phyloP scores from a whole-genome alignment of 352 stramenopile genomes.

The Saprolegnia parasitica region DNA sequence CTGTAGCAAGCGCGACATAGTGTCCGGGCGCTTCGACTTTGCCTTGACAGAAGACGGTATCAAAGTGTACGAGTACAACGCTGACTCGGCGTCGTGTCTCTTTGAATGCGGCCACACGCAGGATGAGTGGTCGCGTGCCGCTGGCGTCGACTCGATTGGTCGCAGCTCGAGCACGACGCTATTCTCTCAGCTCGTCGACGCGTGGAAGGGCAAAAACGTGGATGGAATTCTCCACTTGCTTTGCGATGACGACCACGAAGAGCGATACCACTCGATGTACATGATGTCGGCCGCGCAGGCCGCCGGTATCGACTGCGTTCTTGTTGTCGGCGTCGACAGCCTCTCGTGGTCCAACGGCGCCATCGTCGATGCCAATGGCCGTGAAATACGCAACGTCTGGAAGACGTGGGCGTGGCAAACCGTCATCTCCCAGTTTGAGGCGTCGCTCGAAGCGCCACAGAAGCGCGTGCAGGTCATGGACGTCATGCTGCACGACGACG shows the following conservation, averaged over 20 bases:
- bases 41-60: conserved; percentile 25
- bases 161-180: conserved; percentile 23
- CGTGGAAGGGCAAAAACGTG: conserved; percentile 27
- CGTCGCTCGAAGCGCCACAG: background rate
- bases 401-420: conserved; percentile 30
- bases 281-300: conserved; percentile 27
- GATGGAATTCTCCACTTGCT: conserved; percentile 21
- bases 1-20: conserved; percentile 26
- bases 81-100: conserved; percentile 27
- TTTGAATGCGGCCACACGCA: conserved; percentile 28
- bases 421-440: conserved; percentile 27
- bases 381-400: conserved; percentile 25
- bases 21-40: conserved; percentile 29
- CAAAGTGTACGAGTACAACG: conserved; percentile 30
- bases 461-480: conserved; percentile 25
- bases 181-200: conserved; percentile 14
- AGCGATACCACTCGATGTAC: conserved; percentile 29
- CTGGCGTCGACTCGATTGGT: conserved; percentile 14
- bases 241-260: conserved; percentile 27
- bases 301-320: conserved; percentile 12
- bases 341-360: conserved; percentile 6
- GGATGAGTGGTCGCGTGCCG: conserved; percentile 16
- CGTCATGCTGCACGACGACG: conserved; percentile 23
- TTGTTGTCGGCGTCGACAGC: conserved; percentile 24
- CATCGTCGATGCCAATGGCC: conserved; percentile 9